Percentiles rank a stretch among this genome's conserved stretches.
Evolutionary conservation across 495 filamentous ascomycete species (phyloP).

Genomic region (Aspergillus ellipticus): DNA sequence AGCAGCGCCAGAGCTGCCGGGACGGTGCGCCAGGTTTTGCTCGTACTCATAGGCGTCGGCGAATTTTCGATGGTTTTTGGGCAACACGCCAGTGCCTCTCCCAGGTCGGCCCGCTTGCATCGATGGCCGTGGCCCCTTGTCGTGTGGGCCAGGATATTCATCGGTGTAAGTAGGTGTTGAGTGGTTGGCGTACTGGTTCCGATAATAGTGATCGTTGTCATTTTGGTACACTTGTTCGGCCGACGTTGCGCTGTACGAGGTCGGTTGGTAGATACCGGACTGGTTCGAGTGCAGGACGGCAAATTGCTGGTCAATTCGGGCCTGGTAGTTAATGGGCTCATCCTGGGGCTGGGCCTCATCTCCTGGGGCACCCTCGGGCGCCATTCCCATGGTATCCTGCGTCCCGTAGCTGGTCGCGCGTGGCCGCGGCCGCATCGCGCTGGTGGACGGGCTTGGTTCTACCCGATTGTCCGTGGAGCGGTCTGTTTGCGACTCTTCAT

Average conservation of each 20-base stretch:
- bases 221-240: constrained; percentile 35
- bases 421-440: constrained; percentile 22
- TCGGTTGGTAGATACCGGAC: constrained; percentile 27
- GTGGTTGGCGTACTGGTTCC: constrained; percentile 34
- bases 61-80: constrained; percentile 83
- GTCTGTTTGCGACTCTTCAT: constrained; percentile 31
- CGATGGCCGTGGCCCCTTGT: constrained; percentile 39
- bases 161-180: constrained; percentile 47
- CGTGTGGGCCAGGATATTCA: constrained; percentile 37
- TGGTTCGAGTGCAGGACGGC: constrained; percentile 37
- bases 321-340: constrained; percentile 38
- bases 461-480: constrained; percentile 24
- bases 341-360: constrained; percentile 27
- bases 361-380: constrained; percentile 28
- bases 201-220: constrained; percentile 35
- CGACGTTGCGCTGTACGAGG: constrained; percentile 29
- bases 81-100: constrained; percentile 56
- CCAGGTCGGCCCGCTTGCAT: constrained; percentile 42
- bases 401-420: constrained; percentile 37
- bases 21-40: constrained; percentile 60
- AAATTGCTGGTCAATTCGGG: constrained; percentile 45
- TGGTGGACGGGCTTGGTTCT: constrained; percentile 35
- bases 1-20: constrained; percentile 79
- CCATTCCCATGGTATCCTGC: constrained; percentile 32
- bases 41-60: constrained; percentile 85